phyloP scores from a whole-genome alignment of 257 asterid genomes.

The Salvia rosmarinus region DNA sequence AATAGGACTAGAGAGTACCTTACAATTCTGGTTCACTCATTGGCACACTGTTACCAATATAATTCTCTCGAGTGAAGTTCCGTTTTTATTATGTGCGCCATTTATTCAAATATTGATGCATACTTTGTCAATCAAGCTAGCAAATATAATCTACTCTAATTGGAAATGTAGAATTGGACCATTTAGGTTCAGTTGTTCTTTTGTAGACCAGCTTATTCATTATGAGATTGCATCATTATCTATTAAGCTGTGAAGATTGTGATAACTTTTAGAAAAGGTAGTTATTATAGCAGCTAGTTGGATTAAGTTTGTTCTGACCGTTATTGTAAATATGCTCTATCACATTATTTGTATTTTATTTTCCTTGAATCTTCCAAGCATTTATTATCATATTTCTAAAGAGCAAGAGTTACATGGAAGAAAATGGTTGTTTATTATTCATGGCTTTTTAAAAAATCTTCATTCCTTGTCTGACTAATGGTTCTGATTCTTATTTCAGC shows the following conservation, averaged over 20 bases:
- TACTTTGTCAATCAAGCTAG: neutral
- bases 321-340: neutral
- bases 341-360: neutral
- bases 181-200: neutral
- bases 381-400: conserved; percentile 1
- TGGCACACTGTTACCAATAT: neutral
- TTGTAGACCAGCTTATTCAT: neutral
- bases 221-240: conserved; percentile 15
- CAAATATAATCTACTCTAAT: neutral
- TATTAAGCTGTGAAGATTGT: neutral
- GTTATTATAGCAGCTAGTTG: neutral
- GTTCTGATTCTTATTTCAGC: conserved; percentile 61
- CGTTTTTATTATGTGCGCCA: neutral
- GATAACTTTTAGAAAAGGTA: neutral
- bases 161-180: conserved; percentile 7
- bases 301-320: neutral
- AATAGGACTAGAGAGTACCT: neutral
- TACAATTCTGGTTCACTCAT: conserved; percentile 9
- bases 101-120: neutral
- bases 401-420: neutral
- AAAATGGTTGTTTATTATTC: conserved; percentile 3
- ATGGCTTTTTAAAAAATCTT: neutral
- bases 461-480: conserved; percentile 19
- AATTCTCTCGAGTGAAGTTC: neutral
- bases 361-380: neutral